Evolutionary conservation across 2,329 filamentous ascomycete species (phyloP).

Genomic region (Beauveria caledonica): DNA sequence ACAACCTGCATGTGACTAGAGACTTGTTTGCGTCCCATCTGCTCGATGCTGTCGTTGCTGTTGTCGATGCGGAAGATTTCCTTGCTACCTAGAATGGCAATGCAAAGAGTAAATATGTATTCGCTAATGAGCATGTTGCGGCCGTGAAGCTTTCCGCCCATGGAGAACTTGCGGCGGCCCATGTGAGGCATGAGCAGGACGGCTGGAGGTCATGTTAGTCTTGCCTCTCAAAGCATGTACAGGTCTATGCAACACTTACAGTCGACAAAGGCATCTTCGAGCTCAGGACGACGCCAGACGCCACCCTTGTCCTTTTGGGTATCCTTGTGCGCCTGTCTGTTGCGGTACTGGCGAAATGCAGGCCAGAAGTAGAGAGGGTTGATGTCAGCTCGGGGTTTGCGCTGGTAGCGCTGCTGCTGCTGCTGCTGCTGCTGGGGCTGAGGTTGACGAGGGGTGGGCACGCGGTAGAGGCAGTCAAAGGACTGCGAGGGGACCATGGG

Average conservation of each 20-base stretch:
- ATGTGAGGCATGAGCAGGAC: conserved; percentile 58
- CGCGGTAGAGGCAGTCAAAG: conserved; percentile 31
- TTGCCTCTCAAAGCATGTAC: conserved; percentile 16
- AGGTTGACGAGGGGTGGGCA: conserved; percentile 30
- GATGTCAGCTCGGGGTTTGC: conserved; percentile 29
- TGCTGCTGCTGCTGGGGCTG: conserved; percentile 20
- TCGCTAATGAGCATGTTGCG: conserved; percentile 64
- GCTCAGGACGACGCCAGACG: conserved; percentile 41
- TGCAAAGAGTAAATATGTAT: conserved; percentile 46
- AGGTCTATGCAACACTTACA: conserved; percentile 35
- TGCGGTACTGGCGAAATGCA: conserved; percentile 57
- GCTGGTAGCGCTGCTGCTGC: conserved; percentile 27
- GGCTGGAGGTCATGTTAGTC: conserved; percentile 32
- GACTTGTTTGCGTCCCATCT: conserved; percentile 54
- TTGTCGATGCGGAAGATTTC: conserved; percentile 36
- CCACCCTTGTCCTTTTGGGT: conserved; percentile 52
- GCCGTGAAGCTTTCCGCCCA: conserved; percentile 54
- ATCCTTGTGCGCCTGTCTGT: conserved; percentile 56
- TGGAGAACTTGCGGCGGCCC: conserved; percentile 58
- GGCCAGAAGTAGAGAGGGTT: conserved; percentile 56
- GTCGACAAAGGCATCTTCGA: conserved; percentile 61
- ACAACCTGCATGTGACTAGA: conserved; percentile 65
- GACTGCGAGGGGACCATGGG: conserved; percentile 45
- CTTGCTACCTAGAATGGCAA: conserved; percentile 31
- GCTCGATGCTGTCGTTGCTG: conserved; percentile 35